Conservation (phyloP, 2,329 filamentous ascomycete species). For the Ophiostoma sp. region DNA sequence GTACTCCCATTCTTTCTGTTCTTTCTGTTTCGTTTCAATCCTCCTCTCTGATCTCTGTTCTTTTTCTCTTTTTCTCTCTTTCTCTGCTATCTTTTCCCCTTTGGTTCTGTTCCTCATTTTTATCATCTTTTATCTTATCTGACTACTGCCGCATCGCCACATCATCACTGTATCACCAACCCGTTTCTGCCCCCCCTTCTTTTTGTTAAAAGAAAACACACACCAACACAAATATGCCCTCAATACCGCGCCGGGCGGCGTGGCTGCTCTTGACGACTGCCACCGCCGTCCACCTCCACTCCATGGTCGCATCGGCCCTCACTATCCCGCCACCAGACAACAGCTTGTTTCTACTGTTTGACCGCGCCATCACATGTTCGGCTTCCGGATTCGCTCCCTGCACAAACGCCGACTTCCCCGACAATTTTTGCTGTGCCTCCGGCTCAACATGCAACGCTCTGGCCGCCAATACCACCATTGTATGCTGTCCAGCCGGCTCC, state of each 20-base stretch:
- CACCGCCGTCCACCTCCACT: conserved; percentile 27
- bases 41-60: background rate
- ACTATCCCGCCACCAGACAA: conserved; percentile 31
- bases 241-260: conserved; percentile 32
- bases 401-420: conserved; percentile 48
- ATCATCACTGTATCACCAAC: background rate
- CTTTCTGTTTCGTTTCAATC: background rate
- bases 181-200: too few relatives aligned
- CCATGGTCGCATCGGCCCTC: conserved; percentile 31
- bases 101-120: background rate
- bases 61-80: background rate
- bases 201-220: background rate
- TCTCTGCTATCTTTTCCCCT: background rate
- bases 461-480: conserved; percentile 58
- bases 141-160: background rate
- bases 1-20: background rate
- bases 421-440: conserved; percentile 61
- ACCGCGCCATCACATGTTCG: conserved; percentile 13
- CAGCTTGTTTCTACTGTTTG: conserved; percentile 9
- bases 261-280: conserved; percentile 35
- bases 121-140: background rate
- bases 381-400: conserved; percentile 48
- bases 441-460: conserved; percentile 54
- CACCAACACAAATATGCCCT: background rate
- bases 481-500: conserved; percentile 61